Evolutionary conservation across 2,329 filamentous ascomycete genomes (phyloP).

Genomic region (Sporothrix dimorphospora): DNA sequence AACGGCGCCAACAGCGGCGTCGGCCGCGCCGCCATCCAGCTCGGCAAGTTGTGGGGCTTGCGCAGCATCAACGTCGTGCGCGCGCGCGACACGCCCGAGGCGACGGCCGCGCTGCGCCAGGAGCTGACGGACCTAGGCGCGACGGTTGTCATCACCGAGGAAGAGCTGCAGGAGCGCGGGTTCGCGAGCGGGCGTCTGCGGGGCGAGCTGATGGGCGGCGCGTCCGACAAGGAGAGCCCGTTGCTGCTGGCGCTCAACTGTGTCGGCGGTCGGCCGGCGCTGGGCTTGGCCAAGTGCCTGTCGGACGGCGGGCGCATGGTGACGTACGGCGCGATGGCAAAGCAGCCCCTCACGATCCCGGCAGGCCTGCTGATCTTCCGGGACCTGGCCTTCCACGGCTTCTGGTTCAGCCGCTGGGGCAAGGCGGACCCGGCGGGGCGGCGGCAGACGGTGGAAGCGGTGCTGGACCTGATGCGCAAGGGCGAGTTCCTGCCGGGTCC

Average conservation of each 20-base stretch:
- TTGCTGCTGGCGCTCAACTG: constrained; percentile 87
- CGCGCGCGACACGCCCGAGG: constrained; percentile 65
- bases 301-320: constrained; percentile 73
- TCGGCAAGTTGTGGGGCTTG: constrained; percentile 83
- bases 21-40: constrained; percentile 86
- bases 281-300: constrained; percentile 75
- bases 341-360: constrained; percentile 79
- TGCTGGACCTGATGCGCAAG: constrained; percentile 72
- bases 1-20: constrained; percentile 96
- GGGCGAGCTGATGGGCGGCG: constrained; percentile 69
- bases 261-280: constrained; percentile 85
- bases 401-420: constrained; percentile 93
- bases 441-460: constrained; percentile 78
- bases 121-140: constrained; percentile 61
- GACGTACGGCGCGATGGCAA: constrained; percentile 94
- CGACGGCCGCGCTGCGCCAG: constrained; percentile 61
- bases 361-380: constrained; percentile 92
- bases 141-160: constrained; percentile 59
- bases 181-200: constrained; percentile 60
- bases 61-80: constrained; percentile 89
- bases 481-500: constrained; percentile 84
- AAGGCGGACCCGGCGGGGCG: constrained; percentile 74
- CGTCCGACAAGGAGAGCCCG: constrained; percentile 52
- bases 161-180: constrained; percentile 58
- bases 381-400: constrained; percentile 84